Conservation (phyloP, 768 basidiomycete genomes). For the Naganishia antarctica region DNA sequence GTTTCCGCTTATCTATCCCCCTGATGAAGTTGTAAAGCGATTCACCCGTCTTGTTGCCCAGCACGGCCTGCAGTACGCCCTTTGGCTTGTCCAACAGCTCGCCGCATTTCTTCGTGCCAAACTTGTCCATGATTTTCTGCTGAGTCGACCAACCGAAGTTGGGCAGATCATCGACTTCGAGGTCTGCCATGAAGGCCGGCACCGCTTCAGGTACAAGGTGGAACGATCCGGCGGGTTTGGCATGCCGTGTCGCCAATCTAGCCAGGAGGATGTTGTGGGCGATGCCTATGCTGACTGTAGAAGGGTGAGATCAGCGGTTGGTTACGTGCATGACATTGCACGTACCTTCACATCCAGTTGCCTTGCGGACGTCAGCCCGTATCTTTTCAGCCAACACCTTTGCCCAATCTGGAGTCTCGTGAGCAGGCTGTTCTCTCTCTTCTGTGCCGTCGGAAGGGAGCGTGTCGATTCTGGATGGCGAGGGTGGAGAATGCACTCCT, state of each 20-base stretch:
- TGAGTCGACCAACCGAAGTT: constrained; percentile 75
- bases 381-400: constrained; percentile 76
- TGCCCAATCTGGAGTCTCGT: constrained; percentile 56
- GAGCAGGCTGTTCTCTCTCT: neutral
- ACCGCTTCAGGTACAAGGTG: constrained; percentile 58
- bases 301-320: neutral
- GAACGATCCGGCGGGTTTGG: constrained; percentile 84
- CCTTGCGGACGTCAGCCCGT: constrained; percentile 65
- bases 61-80: constrained; percentile 60
- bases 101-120: constrained; percentile 66
- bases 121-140: constrained; percentile 73
- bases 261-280: constrained; percentile 87
- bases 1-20: constrained; percentile 71
- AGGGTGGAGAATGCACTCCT: too few species aligned
- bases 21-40: constrained; percentile 76
- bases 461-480: too few species aligned
- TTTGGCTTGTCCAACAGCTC: constrained; percentile 64
- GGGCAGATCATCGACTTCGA: constrained; percentile 65
- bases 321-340: neutral
- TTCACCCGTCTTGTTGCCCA: constrained; percentile 78
- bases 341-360: constrained; percentile 81
- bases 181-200: constrained; percentile 37
- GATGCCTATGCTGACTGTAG: constrained; percentile 81
- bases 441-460: too few species aligned
- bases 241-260: constrained; percentile 79